These are phyloP conservation scores for Clarkia xantiana DNA, from an alignment of 345 rosid species.

Conservation along the genomic window DNA sequence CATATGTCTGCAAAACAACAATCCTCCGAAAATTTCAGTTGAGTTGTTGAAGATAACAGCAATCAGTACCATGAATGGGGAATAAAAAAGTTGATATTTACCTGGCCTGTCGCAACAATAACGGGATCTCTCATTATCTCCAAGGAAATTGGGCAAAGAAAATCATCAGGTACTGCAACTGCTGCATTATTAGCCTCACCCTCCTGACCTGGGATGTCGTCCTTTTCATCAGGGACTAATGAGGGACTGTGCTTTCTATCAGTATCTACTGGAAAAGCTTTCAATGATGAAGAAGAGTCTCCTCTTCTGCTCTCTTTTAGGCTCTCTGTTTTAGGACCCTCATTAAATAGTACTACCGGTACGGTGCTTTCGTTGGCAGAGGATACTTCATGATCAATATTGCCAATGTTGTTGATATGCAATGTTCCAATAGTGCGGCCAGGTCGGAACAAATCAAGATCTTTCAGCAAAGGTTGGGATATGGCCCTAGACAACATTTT, in stretches of 20 bases:
- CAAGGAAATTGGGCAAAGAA: conserved; percentile 75
- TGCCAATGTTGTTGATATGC: conserved; percentile 16
- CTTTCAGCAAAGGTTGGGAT: conserved; percentile 33
- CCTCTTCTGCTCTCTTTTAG: conserved; percentile 1
- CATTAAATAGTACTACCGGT: background rate
- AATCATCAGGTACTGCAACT: conserved; percentile 56
- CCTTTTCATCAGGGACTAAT: background rate
- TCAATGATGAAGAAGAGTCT: conserved; percentile 25
- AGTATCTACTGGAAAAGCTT: conserved; percentile 19
- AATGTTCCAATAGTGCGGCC: conserved; percentile 12
- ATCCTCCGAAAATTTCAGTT: conserved; percentile 3
- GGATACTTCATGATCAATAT: conserved; percentile 18
- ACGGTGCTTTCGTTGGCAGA: conserved; percentile 17
- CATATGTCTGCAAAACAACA: conserved; percentile 63
- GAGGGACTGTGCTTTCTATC: conserved; percentile 12
- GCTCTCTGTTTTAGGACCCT: too few relatives aligned
- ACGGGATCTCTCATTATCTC: conserved; percentile 97
- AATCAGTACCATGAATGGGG: background rate
- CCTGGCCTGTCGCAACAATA: conserved; percentile 94
- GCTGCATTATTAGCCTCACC: conserved; percentile 46
- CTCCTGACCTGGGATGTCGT: conserved; percentile 19
- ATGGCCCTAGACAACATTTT: conserved; percentile 24
- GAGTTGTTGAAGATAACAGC: too few relatives aligned
- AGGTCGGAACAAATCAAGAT: conserved; percentile 9
- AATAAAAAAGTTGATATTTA: conserved; percentile 6